Conservation (phyloP, 345 rosid species). For the Dipteronia sinensis region DNA sequence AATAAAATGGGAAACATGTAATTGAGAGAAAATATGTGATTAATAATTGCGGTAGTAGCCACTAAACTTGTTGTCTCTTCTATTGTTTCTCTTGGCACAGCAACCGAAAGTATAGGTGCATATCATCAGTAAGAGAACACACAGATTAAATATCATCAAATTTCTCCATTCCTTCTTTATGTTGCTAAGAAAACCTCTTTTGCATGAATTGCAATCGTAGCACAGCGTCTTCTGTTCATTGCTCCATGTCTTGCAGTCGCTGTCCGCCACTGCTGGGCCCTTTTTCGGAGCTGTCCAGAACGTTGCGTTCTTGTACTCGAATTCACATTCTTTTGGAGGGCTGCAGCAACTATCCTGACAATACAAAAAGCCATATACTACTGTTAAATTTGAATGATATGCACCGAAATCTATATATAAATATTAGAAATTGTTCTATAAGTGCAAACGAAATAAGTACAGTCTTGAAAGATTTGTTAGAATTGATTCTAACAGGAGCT, state of each 20-base stretch:
- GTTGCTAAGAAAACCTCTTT: constrained; percentile 37
- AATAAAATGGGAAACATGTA: neutral
- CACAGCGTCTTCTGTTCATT: constrained; percentile 36
- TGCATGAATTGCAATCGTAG: constrained; percentile 52
- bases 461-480: too few species aligned
- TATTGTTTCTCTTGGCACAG: constrained; percentile 34
- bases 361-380: neutral
- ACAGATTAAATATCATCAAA: constrained; percentile 20
- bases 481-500: too few species aligned
- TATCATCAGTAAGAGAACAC: constrained; percentile 19
- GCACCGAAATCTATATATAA: too few species aligned
- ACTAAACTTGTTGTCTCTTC: neutral
- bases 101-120: constrained; percentile 29
- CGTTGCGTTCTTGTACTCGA: constrained; percentile 32
- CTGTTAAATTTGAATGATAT: too few species aligned
- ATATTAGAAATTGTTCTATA: too few species aligned
- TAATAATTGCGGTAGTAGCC: neutral
- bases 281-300: constrained; percentile 22
- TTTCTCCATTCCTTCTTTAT: constrained; percentile 36
- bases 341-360: constrained; percentile 44
- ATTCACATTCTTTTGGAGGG: constrained; percentile 45
- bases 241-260: constrained; percentile 39
- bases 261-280: neutral
- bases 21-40: neutral
- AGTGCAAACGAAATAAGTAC: too few species aligned